These are phyloP conservation scores for Rhipidocladum racemiflorum DNA, from an alignment of 176 grass and related monocot species.

Conservation along the genomic window DNA sequence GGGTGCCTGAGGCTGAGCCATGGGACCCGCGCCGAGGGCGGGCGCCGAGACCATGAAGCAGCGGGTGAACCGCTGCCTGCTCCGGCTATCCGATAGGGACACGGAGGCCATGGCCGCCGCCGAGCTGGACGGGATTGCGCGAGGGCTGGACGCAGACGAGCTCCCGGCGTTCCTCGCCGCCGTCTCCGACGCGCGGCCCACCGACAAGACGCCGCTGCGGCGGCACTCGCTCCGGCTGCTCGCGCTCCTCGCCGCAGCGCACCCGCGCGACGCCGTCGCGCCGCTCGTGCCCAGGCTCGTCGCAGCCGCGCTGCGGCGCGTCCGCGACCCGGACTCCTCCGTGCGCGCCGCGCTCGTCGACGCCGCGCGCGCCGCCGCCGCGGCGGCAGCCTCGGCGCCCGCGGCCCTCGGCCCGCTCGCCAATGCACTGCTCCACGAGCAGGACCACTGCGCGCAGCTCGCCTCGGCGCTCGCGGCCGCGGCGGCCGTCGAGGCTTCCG, in stretches of 20 bases:
- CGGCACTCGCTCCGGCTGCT: conserved; percentile 87
- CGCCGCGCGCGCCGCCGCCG: conserved; percentile 61
- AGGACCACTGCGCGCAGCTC: conserved; percentile 85
- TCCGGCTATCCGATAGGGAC: conserved; percentile 76
- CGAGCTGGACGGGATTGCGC: conserved; percentile 79
- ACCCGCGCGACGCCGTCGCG: conserved; percentile 52
- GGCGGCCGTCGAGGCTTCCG: conserved; percentile 59
- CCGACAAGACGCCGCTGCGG: conserved; percentile 73
- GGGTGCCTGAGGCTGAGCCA: background rate
- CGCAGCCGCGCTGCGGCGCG: conserved; percentile 62
- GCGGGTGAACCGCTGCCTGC: conserved; percentile 88
- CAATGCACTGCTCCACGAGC: conserved; percentile 81
- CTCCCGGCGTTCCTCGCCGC: conserved; percentile 62
- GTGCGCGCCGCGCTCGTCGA: conserved; percentile 82
- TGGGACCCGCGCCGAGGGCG: conserved; percentile 35
- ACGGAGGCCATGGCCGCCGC: conserved; percentile 92
- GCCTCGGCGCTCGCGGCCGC: conserved; percentile 61
- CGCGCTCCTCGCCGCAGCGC: conserved; percentile 51
- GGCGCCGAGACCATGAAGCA: conserved; percentile 57
- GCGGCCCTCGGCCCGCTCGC: conserved; percentile 44
- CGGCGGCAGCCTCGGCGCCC: conserved; percentile 6
- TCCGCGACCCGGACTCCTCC: conserved; percentile 91
- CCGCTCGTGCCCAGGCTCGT: conserved; percentile 76
- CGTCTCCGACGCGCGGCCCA: conserved; percentile 74
- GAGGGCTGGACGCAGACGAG: conserved; percentile 55